phyloP scores from a whole-genome alignment of 1,139 yeast species.

The Yamadazyma trypodendri region DNA sequence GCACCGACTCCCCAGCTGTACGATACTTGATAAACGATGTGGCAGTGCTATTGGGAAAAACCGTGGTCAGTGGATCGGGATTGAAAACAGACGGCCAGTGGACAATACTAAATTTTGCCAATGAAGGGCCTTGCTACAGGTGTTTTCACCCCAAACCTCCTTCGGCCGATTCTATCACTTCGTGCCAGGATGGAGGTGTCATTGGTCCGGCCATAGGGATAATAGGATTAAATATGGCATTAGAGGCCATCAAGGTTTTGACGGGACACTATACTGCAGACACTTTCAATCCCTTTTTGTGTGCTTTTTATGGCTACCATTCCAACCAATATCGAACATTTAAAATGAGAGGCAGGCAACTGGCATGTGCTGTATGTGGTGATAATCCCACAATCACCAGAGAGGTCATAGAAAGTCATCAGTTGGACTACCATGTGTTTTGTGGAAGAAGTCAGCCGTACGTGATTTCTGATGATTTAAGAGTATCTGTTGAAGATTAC shows the following conservation, averaged over 20 bases:
- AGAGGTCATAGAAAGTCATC: constrained; percentile 43
- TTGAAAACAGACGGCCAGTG: constrained; percentile 90
- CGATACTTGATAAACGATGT: constrained; percentile 87
- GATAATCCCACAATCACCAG: constrained; percentile 46
- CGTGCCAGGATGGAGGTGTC: constrained; percentile 95
- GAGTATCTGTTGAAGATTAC: constrained; percentile 53
- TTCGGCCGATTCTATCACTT: constrained; percentile 73
- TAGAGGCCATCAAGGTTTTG: constrained; percentile 77
- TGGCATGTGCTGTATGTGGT: constrained; percentile 67
- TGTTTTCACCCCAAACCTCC: constrained; percentile 94
- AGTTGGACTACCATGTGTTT: constrained; percentile 63
- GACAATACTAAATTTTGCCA: constrained; percentile 65
- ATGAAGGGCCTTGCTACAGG: constrained; percentile 86
- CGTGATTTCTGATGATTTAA: constrained; percentile 35
- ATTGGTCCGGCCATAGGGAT: constrained; percentile 94
- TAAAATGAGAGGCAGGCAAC: constrained; percentile 73
- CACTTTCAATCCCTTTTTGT: constrained; percentile 65
- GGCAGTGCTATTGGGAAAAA: constrained; percentile 63
- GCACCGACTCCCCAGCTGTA: constrained; percentile 91
- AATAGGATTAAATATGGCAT: constrained; percentile 85
- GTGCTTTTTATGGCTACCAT: constrained; percentile 73
- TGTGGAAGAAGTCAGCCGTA: constrained; percentile 61
- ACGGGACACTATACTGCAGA: constrained; percentile 53
- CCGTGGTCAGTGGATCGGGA: constrained; percentile 91
- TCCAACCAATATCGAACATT: constrained; percentile 68